phyloP scores from a whole-genome alignment of 768 basidiomycete genomes.

The Clitopilus passeckerianus region DNA sequence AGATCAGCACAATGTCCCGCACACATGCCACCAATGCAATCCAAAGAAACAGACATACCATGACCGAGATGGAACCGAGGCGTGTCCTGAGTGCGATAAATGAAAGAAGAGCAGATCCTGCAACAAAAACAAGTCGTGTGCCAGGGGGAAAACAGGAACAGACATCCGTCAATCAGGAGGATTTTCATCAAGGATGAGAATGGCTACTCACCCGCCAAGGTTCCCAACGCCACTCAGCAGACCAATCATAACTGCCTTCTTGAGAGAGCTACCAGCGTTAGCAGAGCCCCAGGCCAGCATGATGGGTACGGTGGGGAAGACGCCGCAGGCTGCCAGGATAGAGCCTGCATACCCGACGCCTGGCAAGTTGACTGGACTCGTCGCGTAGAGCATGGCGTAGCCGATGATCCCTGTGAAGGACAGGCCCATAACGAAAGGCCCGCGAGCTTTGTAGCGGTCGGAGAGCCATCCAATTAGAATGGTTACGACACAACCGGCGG shows the following conservation, averaged over 20 bases:
- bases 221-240: slow-evolving; percentile 43
- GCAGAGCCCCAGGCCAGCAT: slow-evolving; percentile 41
- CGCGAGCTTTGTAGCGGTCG: slow-evolving; percentile 26
- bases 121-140: not conserved
- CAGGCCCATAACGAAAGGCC: slow-evolving; percentile 34
- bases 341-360: slow-evolving; percentile 35
- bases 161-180: not conserved
- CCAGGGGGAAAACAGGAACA: not conserved
- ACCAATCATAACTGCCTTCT: slow-evolving; percentile 41
- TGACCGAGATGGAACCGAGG: slow-evolving; percentile 23
- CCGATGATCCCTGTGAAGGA: slow-evolving; percentile 35
- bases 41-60: slow-evolving; percentile 6
- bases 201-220: slow-evolving; percentile 25
- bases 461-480: slow-evolving; percentile 24
- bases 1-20: not conserved
- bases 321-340: slow-evolving; percentile 38
- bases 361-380: slow-evolving; percentile 13
- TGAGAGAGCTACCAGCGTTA: slow-evolving; percentile 46
- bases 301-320: slow-evolving; percentile 36
- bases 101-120: slow-evolving; percentile 28
- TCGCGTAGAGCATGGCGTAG: slow-evolving; percentile 34
- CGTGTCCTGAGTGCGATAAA: slow-evolving; percentile 22
- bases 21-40: not conserved
- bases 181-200: not conserved
- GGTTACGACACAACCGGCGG: slow-evolving; percentile 21